phyloP scores from a whole-genome alignment of 805 yeast species.

The Zygotorulaspora sp. region DNA sequence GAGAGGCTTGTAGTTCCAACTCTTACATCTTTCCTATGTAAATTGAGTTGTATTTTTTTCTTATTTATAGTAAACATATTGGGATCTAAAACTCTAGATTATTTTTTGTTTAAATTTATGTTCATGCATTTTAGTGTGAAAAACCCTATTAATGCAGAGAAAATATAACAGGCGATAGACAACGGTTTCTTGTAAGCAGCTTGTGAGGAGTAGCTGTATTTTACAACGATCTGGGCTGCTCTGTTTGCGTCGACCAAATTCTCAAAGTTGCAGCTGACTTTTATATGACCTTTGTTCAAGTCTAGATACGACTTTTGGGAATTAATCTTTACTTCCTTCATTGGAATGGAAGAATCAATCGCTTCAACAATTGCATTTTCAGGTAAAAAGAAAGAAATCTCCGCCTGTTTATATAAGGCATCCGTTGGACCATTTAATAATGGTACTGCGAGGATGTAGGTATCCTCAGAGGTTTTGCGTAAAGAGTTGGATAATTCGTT shows the following conservation, averaged over 20 bases:
- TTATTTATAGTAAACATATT: too few species aligned
- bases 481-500: slow-evolving; percentile 52
- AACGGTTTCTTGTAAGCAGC: slow-evolving; percentile 62
- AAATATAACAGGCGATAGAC: slow-evolving; percentile 56
- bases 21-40: too few species aligned
- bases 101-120: slow-evolving; percentile 30
- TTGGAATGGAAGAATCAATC: slow-evolving; percentile 51
- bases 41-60: neutral
- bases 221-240: slow-evolving; percentile 50
- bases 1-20: too few species aligned
- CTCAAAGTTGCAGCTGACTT: slow-evolving; percentile 52
- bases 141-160: slow-evolving; percentile 54
- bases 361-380: slow-evolving; percentile 69
- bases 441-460: slow-evolving; percentile 63
- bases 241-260: slow-evolving; percentile 69
- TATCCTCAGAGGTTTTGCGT: slow-evolving; percentile 41
- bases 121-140: slow-evolving; percentile 48
- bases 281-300: slow-evolving; percentile 69
- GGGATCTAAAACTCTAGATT: too few species aligned
- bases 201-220: slow-evolving; percentile 54
- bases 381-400: slow-evolving; percentile 68
- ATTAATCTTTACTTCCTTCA: slow-evolving; percentile 21
- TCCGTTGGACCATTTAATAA: slow-evolving; percentile 67
- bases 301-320: slow-evolving; percentile 63
- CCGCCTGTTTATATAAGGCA: slow-evolving; percentile 59